Conservation (phyloP, 768 basidiomycete genomes). For the Pholiota molesta region DNA sequence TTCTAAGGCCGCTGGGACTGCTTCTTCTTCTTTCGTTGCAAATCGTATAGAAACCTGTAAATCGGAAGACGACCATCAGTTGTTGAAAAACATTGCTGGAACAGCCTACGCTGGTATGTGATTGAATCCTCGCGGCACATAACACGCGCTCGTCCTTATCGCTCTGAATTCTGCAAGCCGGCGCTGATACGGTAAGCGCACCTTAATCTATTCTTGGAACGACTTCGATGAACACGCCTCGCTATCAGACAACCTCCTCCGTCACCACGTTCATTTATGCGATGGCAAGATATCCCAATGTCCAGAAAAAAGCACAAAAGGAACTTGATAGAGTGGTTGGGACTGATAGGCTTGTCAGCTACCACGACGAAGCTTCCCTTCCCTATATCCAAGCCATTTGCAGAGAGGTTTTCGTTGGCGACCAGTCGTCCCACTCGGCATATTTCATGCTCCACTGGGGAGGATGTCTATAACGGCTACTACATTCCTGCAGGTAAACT, state of each 20-base stretch:
- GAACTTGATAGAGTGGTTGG: slow-evolving; percentile 35
- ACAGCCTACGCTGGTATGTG: not conserved
- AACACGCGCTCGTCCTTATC: not conserved
- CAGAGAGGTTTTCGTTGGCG: slow-evolving; percentile 23
- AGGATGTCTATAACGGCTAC: slow-evolving; percentile 33
- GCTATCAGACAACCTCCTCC: slow-evolving; percentile 12
- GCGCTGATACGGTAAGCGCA: not conserved
- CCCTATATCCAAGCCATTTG: slow-evolving; percentile 30
- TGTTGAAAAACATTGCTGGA: not conserved
- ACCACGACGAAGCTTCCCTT: slow-evolving; percentile 27
- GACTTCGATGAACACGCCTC: not conserved
- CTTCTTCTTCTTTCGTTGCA: not conserved
- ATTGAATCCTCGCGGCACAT: not conserved
- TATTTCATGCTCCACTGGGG: slow-evolving; percentile 27
- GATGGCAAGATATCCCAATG: slow-evolving; percentile 31
- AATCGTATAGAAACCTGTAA: not conserved
- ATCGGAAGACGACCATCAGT: not conserved
- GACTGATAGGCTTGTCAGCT: slow-evolving; percentile 28
- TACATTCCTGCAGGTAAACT: slow-evolving; percentile 26
- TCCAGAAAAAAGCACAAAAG: slow-evolving; percentile 33
- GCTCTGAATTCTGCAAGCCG: not conserved
- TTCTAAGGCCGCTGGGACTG: not conserved
- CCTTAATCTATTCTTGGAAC: not conserved
- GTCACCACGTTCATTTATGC: slow-evolving; percentile 30
- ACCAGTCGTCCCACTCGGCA: slow-evolving; percentile 20